phyloP scores from a whole-genome alignment of 1,284 basidiomycete genomes.

The Trichosporon sp. region DNA sequence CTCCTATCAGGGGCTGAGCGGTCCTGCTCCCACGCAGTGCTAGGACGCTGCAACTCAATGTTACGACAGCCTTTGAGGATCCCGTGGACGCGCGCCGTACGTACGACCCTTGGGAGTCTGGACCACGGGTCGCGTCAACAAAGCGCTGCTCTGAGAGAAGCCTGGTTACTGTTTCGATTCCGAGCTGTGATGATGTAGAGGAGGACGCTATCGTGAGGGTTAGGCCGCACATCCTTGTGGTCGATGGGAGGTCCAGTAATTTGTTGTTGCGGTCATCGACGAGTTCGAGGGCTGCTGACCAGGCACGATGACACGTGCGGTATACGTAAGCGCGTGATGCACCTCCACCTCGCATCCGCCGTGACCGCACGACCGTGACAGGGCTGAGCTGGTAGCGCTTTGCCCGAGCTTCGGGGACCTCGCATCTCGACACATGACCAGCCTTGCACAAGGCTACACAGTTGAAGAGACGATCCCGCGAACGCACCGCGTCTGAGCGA shows the following conservation, averaged over 20 bases:
- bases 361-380: too few species aligned
- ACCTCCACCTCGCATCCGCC: too few species aligned
- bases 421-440: too few species aligned
- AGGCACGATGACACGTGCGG: neutral
- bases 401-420: too few species aligned
- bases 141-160: conserved; percentile 20
- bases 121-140: conserved; percentile 27
- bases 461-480: too few species aligned
- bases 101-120: conserved; percentile 29
- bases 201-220: conserved; percentile 20
- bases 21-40: conserved; percentile 66
- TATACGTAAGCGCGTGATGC: neutral
- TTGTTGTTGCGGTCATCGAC: neutral
- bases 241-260: neutral
- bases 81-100: conserved; percentile 1
- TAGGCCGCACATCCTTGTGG: conserved; percentile 39
- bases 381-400: too few species aligned
- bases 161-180: neutral
- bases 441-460: too few species aligned
- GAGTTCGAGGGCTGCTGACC: neutral
- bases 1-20: conserved; percentile 64
- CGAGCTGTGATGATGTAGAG: neutral
- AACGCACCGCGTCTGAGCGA: too few species aligned
- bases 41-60: conserved; percentile 73
- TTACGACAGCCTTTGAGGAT: conserved; percentile 23